Base-by-base conservation (phyloP, 2,329 filamentous ascomycete species). In the Talaromyces sp. region DNA sequence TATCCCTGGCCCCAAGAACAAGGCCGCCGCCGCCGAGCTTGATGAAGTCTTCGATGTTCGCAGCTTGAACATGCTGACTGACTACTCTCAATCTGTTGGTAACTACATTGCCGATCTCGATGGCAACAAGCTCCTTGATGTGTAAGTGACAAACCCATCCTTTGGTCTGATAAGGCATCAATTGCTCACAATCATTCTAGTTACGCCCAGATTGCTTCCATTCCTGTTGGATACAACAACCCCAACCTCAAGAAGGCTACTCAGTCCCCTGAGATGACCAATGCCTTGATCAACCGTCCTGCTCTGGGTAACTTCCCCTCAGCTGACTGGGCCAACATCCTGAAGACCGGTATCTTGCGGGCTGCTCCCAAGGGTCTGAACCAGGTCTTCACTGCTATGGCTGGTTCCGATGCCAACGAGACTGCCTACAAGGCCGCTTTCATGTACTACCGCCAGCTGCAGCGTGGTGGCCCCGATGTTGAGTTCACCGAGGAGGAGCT, bases 351-450 rank as follows among this genome's bases (percentile, higher is more conserved):
- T 64, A 85, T 95, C 57, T 85, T 97, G 63, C 86, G 84, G 66
- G 90, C 90, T 44, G 90, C 91, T 0, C 92, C 91, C 54, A 88
- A 87, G 71, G 91, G 91, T 30, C 78, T 93, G 58, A 78, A 91
- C 79, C 89, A 96, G 74, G 91, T 96, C 64, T 96, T 96, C 78
- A 96, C 91, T 16, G 90, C 88, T 60, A 88, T 91, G 80, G 85
- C 91, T 49, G 91, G 91, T 56, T 95, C 90, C 17, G 91, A 96
- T 68, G 91, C 91, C 75, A 96, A 96, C 77, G 92, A 96, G 78
- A 89, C 90, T 30, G 92, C 92, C 39, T 96, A 91, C 84, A 96
- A 96, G 79, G 91, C 91, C 8, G 91, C 92, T 45, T 96, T 96
- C 78, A 96, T 96, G 87, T 95, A 88, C 82, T 87, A 88, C 68